Evolutionary conservation across 1,284 basidiomycete genomes (phyloP).

Genomic region (Pseudozyma thailandica): DNA sequence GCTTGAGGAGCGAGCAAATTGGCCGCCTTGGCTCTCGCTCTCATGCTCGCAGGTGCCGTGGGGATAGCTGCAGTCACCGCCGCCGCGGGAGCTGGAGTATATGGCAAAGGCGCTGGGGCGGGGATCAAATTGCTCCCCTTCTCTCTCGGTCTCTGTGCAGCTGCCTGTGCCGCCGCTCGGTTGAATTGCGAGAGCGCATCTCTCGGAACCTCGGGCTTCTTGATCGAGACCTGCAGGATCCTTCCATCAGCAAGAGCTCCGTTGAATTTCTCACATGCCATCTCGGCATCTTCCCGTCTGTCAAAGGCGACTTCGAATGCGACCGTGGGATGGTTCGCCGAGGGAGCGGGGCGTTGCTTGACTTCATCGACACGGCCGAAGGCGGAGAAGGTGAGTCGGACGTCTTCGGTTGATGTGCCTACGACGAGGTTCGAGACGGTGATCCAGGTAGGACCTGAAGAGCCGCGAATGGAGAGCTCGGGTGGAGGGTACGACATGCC

Average conservation of each 20-base stretch:
- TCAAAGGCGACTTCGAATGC: slow-evolving; percentile 62
- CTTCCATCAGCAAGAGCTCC: slow-evolving; percentile 65
- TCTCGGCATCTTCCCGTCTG: slow-evolving; percentile 43
- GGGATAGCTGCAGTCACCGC: slow-evolving; percentile 42
- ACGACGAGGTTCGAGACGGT: slow-evolving; percentile 60
- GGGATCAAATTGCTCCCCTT: slow-evolving; percentile 34
- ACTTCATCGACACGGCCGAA: slow-evolving; percentile 59
- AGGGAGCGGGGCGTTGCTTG: slow-evolving; percentile 48
- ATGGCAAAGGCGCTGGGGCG: slow-evolving; percentile 37
- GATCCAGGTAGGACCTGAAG: slow-evolving; percentile 61
- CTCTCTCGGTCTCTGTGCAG: slow-evolving; percentile 39
- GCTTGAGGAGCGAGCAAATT: slow-evolving; percentile 35
- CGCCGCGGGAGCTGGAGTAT: slow-evolving; percentile 34
- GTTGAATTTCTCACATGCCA: slow-evolving; percentile 60
- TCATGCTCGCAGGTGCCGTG: slow-evolving; percentile 44
- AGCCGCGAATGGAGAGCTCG: slow-evolving; percentile 59
- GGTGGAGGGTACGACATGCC: slow-evolving; percentile 50
- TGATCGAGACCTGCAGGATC: slow-evolving; percentile 56
- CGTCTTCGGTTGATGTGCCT: slow-evolving; percentile 63
- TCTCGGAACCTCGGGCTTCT: slow-evolving; percentile 37
- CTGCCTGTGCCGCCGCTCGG: slow-evolving; percentile 37
- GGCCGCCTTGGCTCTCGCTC: slow-evolving; percentile 24
- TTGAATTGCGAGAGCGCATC: slow-evolving; percentile 41
- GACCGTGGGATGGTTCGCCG: slow-evolving; percentile 56
- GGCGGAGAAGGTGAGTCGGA: slow-evolving; percentile 60